Conservation (phyloP, 305 asterid genomes). For the Plantago rigida region DNA sequence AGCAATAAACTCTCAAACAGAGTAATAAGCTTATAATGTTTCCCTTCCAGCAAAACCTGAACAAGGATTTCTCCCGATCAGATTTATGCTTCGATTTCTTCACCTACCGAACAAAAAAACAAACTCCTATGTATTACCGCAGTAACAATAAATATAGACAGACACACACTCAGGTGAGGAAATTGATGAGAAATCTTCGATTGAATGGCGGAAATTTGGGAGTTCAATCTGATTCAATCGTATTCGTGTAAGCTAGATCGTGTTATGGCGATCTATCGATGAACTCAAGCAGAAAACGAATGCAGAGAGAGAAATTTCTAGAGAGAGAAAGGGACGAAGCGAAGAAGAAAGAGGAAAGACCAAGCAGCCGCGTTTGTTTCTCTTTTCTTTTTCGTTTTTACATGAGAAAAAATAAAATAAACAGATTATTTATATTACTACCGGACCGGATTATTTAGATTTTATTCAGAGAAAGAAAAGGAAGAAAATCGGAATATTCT, state of each 20-base stretch:
- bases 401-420: background rate
- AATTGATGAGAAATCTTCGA: background rate
- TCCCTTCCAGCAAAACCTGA: slow-evolving; percentile 35
- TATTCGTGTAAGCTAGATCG: slow-evolving; percentile 38
- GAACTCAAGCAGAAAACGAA: slow-evolving; percentile 38
- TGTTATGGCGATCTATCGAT: slow-evolving; percentile 43
- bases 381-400: background rate
- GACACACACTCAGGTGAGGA: background rate
- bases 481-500: background rate
- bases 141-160: background rate
- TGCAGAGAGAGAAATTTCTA: slow-evolving; percentile 25
- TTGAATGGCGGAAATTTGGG: slow-evolving; percentile 14
- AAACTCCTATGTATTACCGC: background rate
- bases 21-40: slow-evolving; percentile 1
- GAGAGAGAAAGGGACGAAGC: slow-evolving; percentile 24
- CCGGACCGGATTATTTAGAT: background rate
- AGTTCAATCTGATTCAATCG: slow-evolving; percentile 22
- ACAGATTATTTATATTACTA: background rate
- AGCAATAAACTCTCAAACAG: slow-evolving; percentile 29
- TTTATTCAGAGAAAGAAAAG: no score
- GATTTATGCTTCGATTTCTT: slow-evolving; percentile 32
- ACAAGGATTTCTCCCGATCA: slow-evolving; percentile 31
- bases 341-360: slow-evolving; percentile 29
- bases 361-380: slow-evolving; percentile 44
- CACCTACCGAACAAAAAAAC: slow-evolving; percentile 28